Evolutionary conservation across 768 basidiomycete species (phyloP).

Genomic region (Mrakia frigida): DNA sequence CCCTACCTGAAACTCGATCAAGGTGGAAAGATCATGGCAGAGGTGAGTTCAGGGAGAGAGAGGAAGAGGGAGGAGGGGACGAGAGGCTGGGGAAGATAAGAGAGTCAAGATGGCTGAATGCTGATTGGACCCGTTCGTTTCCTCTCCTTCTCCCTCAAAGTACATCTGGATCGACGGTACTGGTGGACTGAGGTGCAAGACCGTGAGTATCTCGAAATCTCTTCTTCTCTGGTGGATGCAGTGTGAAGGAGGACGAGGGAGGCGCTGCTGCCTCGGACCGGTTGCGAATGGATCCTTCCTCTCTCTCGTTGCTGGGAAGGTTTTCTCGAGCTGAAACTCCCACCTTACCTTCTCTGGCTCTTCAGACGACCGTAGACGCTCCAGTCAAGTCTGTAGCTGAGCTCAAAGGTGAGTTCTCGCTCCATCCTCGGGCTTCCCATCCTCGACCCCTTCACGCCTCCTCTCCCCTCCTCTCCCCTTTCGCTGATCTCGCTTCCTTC

Average conservation of each 20-base stretch:
- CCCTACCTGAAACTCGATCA: constrained; percentile 54
- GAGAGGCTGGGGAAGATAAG: no score
- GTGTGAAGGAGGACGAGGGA: not conserved
- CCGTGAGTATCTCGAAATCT: not conserved
- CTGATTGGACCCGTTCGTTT: no score
- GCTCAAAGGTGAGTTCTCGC: constrained; percentile 26
- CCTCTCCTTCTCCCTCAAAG: constrained; percentile 52
- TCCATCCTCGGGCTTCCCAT: not conserved
- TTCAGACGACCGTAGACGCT: constrained; percentile 18
- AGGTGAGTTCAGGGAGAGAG: constrained; percentile 43
- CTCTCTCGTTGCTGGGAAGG: not conserved
- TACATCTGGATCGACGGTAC: constrained; percentile 98
- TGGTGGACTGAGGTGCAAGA: constrained; percentile 47
- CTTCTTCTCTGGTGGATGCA: not conserved
- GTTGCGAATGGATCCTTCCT: not conserved
- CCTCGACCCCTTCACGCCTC: not conserved
- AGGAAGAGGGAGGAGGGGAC: not conserved
- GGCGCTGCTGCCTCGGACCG: constrained; percentile 1
- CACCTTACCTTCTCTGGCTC: not conserved
- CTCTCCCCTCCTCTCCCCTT: not conserved
- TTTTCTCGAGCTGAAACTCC: not conserved
- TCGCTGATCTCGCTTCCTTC: not conserved
- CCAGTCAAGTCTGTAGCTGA: constrained; percentile 29
- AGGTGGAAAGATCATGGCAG: constrained; percentile 88
- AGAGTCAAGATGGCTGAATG: no score